A percentile compares a stretch with the other conserved stretches of the same genome.
Evolutionary conservation across 257 asterid genomes (phyloP).

Genomic region (Petunia axillaris): DNA sequence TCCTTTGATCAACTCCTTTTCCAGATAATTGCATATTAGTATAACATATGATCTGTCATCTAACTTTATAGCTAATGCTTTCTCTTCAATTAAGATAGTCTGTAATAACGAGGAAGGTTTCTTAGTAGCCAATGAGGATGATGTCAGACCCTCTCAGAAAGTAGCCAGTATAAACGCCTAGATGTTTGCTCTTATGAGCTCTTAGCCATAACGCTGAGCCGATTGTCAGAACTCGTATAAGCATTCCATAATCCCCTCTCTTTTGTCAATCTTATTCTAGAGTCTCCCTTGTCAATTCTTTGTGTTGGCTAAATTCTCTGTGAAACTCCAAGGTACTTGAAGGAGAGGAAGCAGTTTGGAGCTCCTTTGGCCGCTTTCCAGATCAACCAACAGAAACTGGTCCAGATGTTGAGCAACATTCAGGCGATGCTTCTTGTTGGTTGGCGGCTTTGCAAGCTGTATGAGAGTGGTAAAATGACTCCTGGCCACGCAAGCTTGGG

Average conservation of each 20-base stretch:
- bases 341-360: slow-evolving; percentile 97
- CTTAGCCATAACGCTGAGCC: not conserved
- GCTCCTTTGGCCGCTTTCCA: slow-evolving; percentile 97
- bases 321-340: slow-evolving; percentile 65
- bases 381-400: slow-evolving; percentile 85
- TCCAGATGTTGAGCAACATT: slow-evolving; percentile 78
- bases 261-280: not conserved
- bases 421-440: slow-evolving; percentile 91
- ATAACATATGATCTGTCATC: not conserved
- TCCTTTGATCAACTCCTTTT: not conserved
- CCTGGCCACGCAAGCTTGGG: slow-evolving; percentile 97
- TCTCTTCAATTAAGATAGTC: not conserved
- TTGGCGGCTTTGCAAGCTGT: slow-evolving; percentile 95
- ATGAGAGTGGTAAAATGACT: slow-evolving; percentile 93
- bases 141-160: not conserved
- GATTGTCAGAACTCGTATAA: not conserved
- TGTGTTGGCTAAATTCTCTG: not conserved
- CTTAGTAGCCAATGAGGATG: not conserved
- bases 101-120: not conserved
- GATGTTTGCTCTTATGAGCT: not conserved
- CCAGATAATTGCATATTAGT: not conserved
- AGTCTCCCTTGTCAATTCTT: not conserved
- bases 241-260: not conserved
- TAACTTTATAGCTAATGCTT: not conserved
- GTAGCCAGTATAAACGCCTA: not conserved